Base-by-base conservation (phyloP, 345 rosid genomes). In the Clarkia xantiana region DNA sequence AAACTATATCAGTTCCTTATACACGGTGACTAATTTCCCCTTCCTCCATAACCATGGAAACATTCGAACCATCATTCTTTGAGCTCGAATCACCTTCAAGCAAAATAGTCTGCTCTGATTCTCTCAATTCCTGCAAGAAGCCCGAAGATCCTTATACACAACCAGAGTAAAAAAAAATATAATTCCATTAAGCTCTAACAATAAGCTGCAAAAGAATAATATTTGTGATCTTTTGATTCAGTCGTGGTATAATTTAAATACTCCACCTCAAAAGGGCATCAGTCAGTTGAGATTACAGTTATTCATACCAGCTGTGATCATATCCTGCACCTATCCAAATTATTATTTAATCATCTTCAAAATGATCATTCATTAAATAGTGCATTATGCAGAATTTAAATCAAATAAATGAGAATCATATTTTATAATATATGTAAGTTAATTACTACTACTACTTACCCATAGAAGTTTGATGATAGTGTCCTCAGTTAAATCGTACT, bases 251-350 rank as follows among this genome's bases (percentile, higher is more conserved):
- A n/a, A n/a, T n/a, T n/a, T n/a, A n/a, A n/a, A n/a, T n/a, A n/a
- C n/a, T n/a, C n/a, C n/a, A n/a, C n/a, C n/a, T n/a, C n/a, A n/a
- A n/a, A n/a, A n/a, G n/a, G n/a, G n/a, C n/a, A n/a, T n/a, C n/a
- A n/a, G n/a, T n/a, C n/a, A n/a, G n/a, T n/a, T 4, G 85, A 59
- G 19, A 86, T 83, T 10, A 91, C 86, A 10, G 91, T 72, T 3
- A 95, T 90, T 95, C 94, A 77, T 85, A 36, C 97, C 97, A 0
- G 97, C 97, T 1, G 94, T 82, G 55, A 90, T 82, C 97, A 90
- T 90, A 62, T 90, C 94, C 97, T 85, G 74, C 65, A 62, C 45
- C 2, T n/a, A 11, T 9, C 6, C n/a, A n/a, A n/a, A n/a, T n/a
- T n/a, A n/a, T n/a, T n/a, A n/a, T n/a, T n/a, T n/a, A n/a, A n/a